Percentiles rank a stretch among this genome's conserved stretches.
phyloP scores from a whole-genome alignment of 495 filamentous ascomycete species.

The Penicillium daleae region DNA sequence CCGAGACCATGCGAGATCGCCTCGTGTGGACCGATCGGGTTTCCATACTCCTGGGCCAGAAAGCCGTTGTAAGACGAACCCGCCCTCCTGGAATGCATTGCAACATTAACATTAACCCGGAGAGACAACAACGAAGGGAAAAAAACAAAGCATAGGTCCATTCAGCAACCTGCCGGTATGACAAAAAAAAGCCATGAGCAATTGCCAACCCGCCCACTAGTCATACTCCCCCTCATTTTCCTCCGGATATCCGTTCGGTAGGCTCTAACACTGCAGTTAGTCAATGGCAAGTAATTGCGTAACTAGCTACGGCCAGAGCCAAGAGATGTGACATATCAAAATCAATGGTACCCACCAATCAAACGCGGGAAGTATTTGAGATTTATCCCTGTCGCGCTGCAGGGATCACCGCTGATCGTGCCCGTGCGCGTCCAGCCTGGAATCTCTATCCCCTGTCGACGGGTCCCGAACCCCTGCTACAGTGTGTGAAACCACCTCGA shows the following conservation, averaged over 20 bases:
- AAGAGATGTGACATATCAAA: conserved; percentile 30
- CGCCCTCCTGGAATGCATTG: conserved; percentile 35
- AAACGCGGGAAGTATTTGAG: conserved; percentile 45
- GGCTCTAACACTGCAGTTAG: not conserved
- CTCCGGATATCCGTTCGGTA: not conserved
- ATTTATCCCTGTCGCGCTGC: conserved; percentile 42
- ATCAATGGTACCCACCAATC: conserved; percentile 35
- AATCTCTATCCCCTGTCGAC: conserved; percentile 7
- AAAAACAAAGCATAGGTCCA: not conserved
- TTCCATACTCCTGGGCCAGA: conserved; percentile 29
- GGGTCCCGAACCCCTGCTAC: not conserved
- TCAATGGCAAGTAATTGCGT: conserved; percentile 5
- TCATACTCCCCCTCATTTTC: conserved; percentile 1
- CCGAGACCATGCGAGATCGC: conserved; percentile 26
- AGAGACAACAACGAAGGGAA: not conserved
- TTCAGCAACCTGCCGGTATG: not conserved
- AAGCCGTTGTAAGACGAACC: conserved; percentile 34
- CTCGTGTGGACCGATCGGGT: conserved; percentile 35
- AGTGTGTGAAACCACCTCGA: not conserved
- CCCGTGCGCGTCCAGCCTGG: conserved; percentile 28
- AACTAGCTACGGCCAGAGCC: not conserved
- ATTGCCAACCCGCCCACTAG: conserved; percentile 14
- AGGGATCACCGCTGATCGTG: conserved; percentile 36
- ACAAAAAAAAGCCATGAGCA: not conserved
- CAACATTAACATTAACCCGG: conserved; percentile 29